Evolutionary conservation across 1,139 yeast species (phyloP).

Genomic region (Candida smagusa): DNA sequence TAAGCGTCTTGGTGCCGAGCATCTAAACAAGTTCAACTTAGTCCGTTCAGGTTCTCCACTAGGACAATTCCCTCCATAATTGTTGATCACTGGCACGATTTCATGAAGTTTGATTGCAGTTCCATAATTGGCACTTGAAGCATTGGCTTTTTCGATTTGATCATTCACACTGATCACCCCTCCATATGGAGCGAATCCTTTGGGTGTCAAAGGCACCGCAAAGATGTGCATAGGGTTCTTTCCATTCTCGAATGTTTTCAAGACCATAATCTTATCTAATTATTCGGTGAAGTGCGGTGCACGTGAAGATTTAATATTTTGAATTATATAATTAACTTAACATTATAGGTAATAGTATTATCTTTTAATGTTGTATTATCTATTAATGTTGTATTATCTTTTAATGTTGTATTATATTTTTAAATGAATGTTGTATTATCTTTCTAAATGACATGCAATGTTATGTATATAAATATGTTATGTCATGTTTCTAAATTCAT

Average conservation of each 20-base stretch:
- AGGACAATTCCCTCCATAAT: constrained; percentile 39
- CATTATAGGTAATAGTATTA: too few relatives aligned
- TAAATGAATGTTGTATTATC: too few relatives aligned
- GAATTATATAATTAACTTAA: too few relatives aligned
- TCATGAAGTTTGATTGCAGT: constrained; percentile 77
- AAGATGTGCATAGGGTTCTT: constrained; percentile 20
- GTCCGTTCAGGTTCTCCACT: constrained; percentile 51
- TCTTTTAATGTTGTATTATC: too few relatives aligned
- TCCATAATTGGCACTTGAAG: constrained; percentile 80
- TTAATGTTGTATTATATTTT: too few relatives aligned
- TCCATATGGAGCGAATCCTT: constrained; percentile 40
- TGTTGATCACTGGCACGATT: constrained; percentile 66
- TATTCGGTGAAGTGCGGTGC: background rate
- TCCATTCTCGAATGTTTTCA: constrained; percentile 36
- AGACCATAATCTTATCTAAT: constrained; percentile 25
- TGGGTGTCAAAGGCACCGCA: constrained; percentile 41
- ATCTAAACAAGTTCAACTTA: constrained; percentile 80
- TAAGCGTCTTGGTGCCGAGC: constrained; percentile 69
- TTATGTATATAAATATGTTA: too few relatives aligned
- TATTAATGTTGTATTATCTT: too few relatives aligned
- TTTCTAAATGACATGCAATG: too few relatives aligned
- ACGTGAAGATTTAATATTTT: background rate
- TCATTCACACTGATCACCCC: constrained; percentile 48
- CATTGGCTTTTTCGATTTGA: constrained; percentile 29
- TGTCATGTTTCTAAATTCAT: too few relatives aligned